Evolutionary conservation across 768 basidiomycete genomes (phyloP), one percentile per base, ranked within the genome.

Genomic region (Boletus sp.): DNA sequence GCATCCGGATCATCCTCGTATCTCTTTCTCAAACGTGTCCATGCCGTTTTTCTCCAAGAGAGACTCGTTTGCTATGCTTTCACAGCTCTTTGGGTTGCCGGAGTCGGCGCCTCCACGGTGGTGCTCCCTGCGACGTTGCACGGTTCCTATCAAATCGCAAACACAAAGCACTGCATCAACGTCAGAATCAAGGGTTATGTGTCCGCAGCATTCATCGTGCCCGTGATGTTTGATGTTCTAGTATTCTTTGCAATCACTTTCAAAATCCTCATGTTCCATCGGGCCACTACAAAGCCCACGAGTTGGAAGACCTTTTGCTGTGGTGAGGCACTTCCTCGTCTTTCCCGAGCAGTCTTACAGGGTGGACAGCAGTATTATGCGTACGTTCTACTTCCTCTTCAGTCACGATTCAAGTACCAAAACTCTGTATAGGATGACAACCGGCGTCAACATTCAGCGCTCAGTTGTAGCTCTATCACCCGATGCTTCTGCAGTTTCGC

Each of bases 291-390:
- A 9, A 61, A 52, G n/a, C 33, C 58, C 2, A 55, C 33, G 37
- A 42, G 32, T 30, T 56, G 71, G 50, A 64, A 51, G 54, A 28
- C 57, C 2, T 67, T 70, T 53, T 59, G 69, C 17, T 50, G 45
- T 15, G 66, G 62, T 5, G 44, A 66, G 5, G 49, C 68, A 11
- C 66, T 77, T 20, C 75, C 75, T 36, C 59, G 40, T 36, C 54
- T 78, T 48, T 72, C 75, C 5, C 63, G 55, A 44, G 69, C 70
- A 11, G 20, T 78, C 7, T 53, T 78, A 12, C 63, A 68, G n/a
- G 73, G 73, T 29, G 76, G 77, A 15, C 75, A 77, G 52, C 63
- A 64, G 24, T 78, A 77, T 55, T 76, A 77, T 55, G 37, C 72
- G 77, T 75, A 59, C 39, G 71, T 45, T 36, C 35, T 14, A 42